A percentile compares a stretch with the other conserved stretches of the same genome.
Conservation (phyloP, 495 filamentous ascomycete species). For the Neurospora sp. region DNA sequence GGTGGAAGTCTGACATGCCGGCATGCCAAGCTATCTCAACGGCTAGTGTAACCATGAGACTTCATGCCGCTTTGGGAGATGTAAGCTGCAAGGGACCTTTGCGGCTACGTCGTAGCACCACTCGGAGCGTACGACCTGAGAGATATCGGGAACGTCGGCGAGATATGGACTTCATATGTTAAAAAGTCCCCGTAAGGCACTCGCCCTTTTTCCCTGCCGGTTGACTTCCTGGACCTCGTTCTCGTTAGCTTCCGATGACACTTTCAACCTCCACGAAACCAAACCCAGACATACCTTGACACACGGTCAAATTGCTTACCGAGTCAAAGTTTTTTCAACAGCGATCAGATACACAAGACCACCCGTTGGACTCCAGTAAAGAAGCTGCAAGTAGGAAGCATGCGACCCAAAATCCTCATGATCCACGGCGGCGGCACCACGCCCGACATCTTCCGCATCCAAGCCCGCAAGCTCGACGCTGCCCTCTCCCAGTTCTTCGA, state of each 20-base stretch:
- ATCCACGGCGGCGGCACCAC: conserved; percentile 20
- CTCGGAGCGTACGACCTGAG: not conserved
- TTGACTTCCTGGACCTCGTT: not conserved
- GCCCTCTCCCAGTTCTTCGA: conserved; percentile 17
- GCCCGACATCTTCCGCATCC: conserved; percentile 19
- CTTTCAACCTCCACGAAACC: not conserved
- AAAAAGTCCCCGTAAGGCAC: not conserved
- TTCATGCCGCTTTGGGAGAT: not conserved
- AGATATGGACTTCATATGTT: not conserved
- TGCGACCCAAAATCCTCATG: conserved; percentile 17
- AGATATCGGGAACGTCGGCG: not conserved
- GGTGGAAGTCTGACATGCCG: not conserved
- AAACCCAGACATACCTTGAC: not conserved
- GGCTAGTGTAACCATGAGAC: not conserved
- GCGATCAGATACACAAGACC: too few relatives aligned
- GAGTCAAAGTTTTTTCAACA: too few relatives aligned
- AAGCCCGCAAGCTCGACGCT: conserved; percentile 14
- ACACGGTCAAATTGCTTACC: too few relatives aligned
- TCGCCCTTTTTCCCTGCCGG: not conserved
- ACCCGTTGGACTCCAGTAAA: too few relatives aligned
- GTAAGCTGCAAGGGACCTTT: not conserved
- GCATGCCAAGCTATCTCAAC: not conserved
- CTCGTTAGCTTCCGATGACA: not conserved
- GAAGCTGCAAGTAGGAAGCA: not conserved
- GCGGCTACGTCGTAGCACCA: not conserved